Evolutionary conservation across 1,139 yeast species (phyloP).

Genomic region (Geotrichum fermentans): DNA sequence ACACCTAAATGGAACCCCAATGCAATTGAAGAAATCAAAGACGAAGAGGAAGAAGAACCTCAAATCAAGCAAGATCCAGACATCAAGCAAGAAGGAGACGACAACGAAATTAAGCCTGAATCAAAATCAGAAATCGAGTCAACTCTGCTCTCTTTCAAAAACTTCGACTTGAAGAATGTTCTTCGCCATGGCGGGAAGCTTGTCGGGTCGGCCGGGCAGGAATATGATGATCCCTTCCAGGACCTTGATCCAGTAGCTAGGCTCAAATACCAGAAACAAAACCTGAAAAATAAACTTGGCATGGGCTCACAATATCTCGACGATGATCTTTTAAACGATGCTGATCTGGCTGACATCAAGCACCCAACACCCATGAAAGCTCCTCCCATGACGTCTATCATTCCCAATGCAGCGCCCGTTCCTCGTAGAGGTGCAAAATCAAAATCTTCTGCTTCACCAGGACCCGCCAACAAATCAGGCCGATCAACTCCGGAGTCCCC

Average conservation of each 20-base stretch:
- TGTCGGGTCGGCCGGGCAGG: constrained; percentile 62
- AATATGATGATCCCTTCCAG: constrained; percentile 39
- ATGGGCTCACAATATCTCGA: constrained; percentile 43
- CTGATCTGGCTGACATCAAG: constrained; percentile 30
- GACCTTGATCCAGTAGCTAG: constrained; percentile 41
- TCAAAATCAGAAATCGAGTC: constrained; percentile 33
- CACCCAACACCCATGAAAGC: constrained; percentile 22
- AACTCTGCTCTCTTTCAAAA: constrained; percentile 51
- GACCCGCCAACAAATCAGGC: constrained; percentile 26
- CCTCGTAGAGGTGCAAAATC: constrained; percentile 16
- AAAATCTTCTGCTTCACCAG: constrained; percentile 23
- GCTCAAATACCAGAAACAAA: constrained; percentile 39
- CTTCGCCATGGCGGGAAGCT: constrained; percentile 65
- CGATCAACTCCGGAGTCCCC: constrained; percentile 23
- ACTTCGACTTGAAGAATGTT: constrained; percentile 61
- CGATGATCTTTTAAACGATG: constrained; percentile 35
- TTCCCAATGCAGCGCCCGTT: constrained; percentile 24
- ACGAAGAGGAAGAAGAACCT: constrained; percentile 26
- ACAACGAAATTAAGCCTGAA: constrained; percentile 27
- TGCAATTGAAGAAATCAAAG: constrained; percentile 29
- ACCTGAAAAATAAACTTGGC: constrained; percentile 41
- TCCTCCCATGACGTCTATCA: constrained; percentile 19
- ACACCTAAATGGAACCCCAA: constrained; percentile 86
- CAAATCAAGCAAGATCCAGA: constrained; percentile 22
- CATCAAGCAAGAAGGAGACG: constrained; percentile 21